Evolutionary conservation across 1,139 yeast genomes (phyloP).

Genomic region (Pichia norvegensis): DNA sequence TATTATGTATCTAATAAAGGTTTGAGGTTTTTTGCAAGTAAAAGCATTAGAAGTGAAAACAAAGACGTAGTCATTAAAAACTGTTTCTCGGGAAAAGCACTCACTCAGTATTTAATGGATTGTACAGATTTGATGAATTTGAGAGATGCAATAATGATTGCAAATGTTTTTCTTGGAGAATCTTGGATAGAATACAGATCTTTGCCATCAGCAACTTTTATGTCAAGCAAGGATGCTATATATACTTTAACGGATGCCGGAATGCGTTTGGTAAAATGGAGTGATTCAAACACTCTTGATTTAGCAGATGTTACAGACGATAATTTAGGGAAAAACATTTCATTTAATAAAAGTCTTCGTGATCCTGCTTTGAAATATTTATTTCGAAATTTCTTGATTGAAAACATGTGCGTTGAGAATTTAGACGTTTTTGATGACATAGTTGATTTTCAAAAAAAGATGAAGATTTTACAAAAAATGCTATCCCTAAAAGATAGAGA

Average conservation of each 20-base stretch:
- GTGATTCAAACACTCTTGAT: not conserved
- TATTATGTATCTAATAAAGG: constrained; percentile 68
- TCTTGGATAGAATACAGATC: constrained; percentile 36
- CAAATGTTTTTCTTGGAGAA: constrained; percentile 44
- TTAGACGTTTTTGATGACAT: constrained; percentile 62
- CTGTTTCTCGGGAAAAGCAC: constrained; percentile 67
- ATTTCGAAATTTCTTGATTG: constrained; percentile 56
- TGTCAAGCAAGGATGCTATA: constrained; percentile 16
- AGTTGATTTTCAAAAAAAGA: constrained; percentile 34
- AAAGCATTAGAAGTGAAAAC: constrained; percentile 29
- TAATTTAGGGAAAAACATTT: constrained; percentile 7
- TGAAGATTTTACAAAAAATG: constrained; percentile 30
- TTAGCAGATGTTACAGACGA: not conserved
- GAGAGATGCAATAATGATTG: constrained; percentile 56
- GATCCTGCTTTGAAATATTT: constrained; percentile 78
- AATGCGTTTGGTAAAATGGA: constrained; percentile 15
- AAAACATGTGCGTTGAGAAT: constrained; percentile 67
- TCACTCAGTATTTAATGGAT: constrained; percentile 83
- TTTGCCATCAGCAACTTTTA: constrained; percentile 14
- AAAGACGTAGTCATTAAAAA: constrained; percentile 29
- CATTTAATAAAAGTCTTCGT: constrained; percentile 42
- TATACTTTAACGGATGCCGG: constrained; percentile 21
- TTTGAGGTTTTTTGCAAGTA: constrained; percentile 47
- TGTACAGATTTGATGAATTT: constrained; percentile 64
- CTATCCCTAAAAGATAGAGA: constrained; percentile 21